Percentiles rank a stretch among this genome's conserved stretches.
These are phyloP conservation scores for Termitomyces heimii DNA, from an alignment of 768 basidiomycete genomes.

Conservation along the genomic window DNA sequence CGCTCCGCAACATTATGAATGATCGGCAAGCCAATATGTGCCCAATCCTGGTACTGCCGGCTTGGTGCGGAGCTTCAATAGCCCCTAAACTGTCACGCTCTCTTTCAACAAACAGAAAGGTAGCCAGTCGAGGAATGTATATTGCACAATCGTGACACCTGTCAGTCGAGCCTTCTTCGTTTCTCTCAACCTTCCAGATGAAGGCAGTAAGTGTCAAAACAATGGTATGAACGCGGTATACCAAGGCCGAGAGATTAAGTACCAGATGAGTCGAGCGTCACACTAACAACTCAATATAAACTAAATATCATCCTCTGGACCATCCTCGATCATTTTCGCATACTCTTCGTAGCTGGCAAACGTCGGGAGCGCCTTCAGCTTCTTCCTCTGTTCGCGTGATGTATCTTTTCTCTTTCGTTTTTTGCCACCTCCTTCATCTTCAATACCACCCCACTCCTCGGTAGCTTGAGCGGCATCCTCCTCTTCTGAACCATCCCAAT, in stretches of 20 bases:
- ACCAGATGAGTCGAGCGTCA: not conserved
- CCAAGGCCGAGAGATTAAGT: not conserved
- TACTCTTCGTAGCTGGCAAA: slow-evolving; percentile 90
- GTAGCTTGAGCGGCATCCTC: slow-evolving; percentile 31
- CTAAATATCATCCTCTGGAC: slow-evolving; percentile 56
- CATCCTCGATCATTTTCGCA: slow-evolving; percentile 78
- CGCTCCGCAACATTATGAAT: not conserved
- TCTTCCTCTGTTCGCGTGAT: slow-evolving; percentile 54
- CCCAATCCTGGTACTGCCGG: no score
- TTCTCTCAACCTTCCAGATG: no score
- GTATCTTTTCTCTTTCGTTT: slow-evolving; percentile 42
- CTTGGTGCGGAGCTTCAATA: no score
- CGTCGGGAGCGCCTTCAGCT: slow-evolving; percentile 60
- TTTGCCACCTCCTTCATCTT: slow-evolving; percentile 21
- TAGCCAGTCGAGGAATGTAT: no score
- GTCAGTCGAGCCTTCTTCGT: no score
- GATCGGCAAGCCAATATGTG: not conserved
- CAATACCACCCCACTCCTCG: slow-evolving; percentile 54
- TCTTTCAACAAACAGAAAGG: no score
- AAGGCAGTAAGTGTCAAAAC: no score
- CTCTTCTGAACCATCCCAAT: slow-evolving; percentile 51
- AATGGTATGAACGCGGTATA: not conserved
- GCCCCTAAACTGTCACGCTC: no score
- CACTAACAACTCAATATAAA: not conserved
- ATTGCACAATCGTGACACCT: no score